Percentiles rank a stretch among this genome's conserved stretches.
phyloP scores from a whole-genome alignment of 805 yeast species.

The Zygosaccharomyces kombuchaensis region DNA sequence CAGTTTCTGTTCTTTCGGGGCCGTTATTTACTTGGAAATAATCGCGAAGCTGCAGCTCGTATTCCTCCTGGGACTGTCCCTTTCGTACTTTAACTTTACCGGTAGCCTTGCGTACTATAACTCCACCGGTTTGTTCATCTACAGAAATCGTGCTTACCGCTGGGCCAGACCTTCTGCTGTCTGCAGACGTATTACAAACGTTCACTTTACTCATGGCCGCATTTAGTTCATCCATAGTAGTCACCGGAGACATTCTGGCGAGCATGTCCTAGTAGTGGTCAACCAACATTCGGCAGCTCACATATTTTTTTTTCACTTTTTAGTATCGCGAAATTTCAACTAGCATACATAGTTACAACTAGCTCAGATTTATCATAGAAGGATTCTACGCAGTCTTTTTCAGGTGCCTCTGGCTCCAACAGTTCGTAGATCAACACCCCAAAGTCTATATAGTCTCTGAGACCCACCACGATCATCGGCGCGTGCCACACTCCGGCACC shows the following conservation, averaged over 20 bases:
- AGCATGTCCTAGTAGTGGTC: not conserved
- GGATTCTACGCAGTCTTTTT: slow-evolving; percentile 70
- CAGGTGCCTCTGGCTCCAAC: slow-evolving; percentile 59
- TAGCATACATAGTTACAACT: slow-evolving; percentile 3
- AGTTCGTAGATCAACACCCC: slow-evolving; percentile 87
- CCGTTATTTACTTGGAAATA: slow-evolving; percentile 47
- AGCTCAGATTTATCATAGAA: slow-evolving; percentile 41
- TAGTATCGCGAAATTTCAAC: not conserved
- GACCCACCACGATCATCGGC: slow-evolving; percentile 84
- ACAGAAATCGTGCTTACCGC: slow-evolving; percentile 25
- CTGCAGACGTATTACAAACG: not conserved
- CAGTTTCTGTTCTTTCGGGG: slow-evolving; percentile 48
- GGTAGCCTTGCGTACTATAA: slow-evolving; percentile 42
- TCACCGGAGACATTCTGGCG: not conserved
- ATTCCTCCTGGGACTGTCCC: slow-evolving; percentile 68
- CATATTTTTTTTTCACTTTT: not conserved
- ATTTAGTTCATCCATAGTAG: not conserved
- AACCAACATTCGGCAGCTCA: not conserved
- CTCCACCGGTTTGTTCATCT: slow-evolving; percentile 38
- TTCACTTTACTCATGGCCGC: not conserved
- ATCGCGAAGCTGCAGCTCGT: slow-evolving; percentile 44
- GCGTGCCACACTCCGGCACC: slow-evolving; percentile 87
- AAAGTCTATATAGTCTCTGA: slow-evolving; percentile 55
- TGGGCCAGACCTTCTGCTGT: slow-evolving; percentile 3
- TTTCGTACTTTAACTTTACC: slow-evolving; percentile 53